Evolutionary conservation across 306 rosid genomes (phyloP).

Genomic region (Cucurbita ficifolia): DNA sequence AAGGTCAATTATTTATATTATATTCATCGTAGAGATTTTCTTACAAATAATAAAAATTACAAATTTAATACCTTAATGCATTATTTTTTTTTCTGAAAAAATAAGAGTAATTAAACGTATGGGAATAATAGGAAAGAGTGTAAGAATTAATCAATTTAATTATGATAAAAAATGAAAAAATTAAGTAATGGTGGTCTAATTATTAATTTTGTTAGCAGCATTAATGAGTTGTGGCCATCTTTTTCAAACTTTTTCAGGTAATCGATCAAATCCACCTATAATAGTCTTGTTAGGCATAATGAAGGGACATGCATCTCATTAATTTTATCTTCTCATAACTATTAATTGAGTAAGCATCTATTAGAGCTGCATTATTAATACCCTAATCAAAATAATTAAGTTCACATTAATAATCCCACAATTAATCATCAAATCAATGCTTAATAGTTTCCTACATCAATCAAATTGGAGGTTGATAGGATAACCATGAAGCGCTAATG

Average conservation of each 20-base stretch:
- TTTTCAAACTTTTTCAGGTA: slow-evolving; percentile 5
- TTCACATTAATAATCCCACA: background rate
- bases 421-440: background rate
- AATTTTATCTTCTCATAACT: background rate
- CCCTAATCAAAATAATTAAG: background rate
- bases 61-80: too few species aligned
- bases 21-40: too few species aligned
- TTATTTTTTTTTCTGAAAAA: too few species aligned
- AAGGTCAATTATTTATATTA: background rate
- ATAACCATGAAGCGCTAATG: background rate
- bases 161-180: background rate
- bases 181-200: background rate
- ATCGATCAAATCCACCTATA: background rate
- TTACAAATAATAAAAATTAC: too few species aligned
- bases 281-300: background rate
- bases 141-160: background rate
- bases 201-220: background rate
- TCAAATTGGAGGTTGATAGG: background rate
- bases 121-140: background rate
- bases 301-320: background rate
- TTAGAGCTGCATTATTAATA: slow-evolving; percentile 1
- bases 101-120: background rate
- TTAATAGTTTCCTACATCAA: background rate
- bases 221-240: background rate
- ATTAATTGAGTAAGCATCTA: background rate